Conservation (phyloP, 495 filamentous ascomycete genomes). For the Annulohypoxylon bovei region DNA sequence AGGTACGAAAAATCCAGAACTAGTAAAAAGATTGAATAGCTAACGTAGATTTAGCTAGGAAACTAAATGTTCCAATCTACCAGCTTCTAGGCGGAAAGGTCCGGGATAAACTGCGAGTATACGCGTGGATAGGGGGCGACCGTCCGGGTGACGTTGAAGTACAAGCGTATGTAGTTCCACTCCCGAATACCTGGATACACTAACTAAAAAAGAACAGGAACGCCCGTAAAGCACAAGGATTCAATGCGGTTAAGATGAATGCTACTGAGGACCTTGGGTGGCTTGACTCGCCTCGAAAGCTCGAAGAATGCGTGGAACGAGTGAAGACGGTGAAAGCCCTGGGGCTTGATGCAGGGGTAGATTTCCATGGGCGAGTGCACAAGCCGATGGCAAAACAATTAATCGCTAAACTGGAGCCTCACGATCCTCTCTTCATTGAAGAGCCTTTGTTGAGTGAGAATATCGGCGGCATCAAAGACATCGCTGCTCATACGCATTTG, state of each 20-base stretch:
- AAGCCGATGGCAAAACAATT: constrained; percentile 86
- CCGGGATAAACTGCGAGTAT: constrained; percentile 76
- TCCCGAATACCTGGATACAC: background rate
- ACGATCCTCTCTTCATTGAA: constrained; percentile 81
- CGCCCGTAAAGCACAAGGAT: constrained; percentile 73
- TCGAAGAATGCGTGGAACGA: constrained; percentile 73
- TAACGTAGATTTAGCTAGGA: constrained; percentile 49
- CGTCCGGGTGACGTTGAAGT: constrained; percentile 74
- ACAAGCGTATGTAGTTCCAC: constrained; percentile 62
- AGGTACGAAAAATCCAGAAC: constrained; percentile 26
- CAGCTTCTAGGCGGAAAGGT: constrained; percentile 82
- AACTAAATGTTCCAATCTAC: constrained; percentile 74
- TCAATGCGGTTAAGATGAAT: constrained; percentile 83
- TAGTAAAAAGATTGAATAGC: background rate
- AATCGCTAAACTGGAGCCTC: constrained; percentile 73
- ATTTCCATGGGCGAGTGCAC: constrained; percentile 83
- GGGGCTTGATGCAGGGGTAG: constrained; percentile 76
- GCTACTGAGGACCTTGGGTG: constrained; percentile 81
- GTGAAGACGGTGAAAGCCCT: constrained; percentile 74
- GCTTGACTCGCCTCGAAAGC: constrained; percentile 74
- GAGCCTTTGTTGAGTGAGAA: constrained; percentile 81
- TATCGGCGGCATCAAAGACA: constrained; percentile 72
- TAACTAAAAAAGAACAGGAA: constrained; percentile 49
- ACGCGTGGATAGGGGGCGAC: constrained; percentile 89
- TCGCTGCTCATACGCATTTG: constrained; percentile 67